Conservation (phyloP, 108 stramenopile species). For the Nitzschia putrida region DNA sequence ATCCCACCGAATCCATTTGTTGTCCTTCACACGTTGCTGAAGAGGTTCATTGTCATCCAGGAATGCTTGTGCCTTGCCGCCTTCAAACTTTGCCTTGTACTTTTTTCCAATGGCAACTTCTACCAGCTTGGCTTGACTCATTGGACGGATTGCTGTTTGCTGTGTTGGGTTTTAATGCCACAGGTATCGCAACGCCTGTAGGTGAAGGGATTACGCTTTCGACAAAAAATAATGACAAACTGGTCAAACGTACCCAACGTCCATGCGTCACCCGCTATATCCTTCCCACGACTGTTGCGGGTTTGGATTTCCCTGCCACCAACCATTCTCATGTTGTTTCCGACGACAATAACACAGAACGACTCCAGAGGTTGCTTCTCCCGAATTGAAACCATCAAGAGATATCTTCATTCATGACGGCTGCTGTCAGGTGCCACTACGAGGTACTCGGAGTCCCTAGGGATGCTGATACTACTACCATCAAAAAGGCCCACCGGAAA, state of each 20-base stretch:
- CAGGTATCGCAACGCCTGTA: no score
- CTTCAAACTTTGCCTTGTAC: conserved; percentile 5
- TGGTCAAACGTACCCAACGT: no score
- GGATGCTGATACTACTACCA: conserved; percentile 79
- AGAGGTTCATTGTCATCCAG: conserved; percentile 19
- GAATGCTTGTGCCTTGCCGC: conserved; percentile 3
- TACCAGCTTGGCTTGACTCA: conserved; percentile 14
- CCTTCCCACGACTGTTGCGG: no score
- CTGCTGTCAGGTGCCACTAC: conserved; percentile 70
- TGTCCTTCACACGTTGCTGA: conserved; percentile 15
- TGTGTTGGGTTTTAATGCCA: not conserved
- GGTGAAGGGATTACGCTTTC: no score
- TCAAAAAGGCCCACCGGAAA: conserved; percentile 96
- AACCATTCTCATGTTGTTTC: no score
- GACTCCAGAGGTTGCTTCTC: no score
- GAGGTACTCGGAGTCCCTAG: conserved; percentile 85
- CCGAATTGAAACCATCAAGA: no score
- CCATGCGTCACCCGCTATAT: no score
- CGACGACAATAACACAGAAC: no score
- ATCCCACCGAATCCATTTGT: conserved; percentile 35
- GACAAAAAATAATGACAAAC: no score
- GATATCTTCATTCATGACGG: not conserved
- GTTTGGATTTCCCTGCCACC: no score
- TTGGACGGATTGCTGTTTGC: not conserved
- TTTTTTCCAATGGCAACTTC: conserved; percentile 4